Evolutionary conservation across 208 protist species (phyloP).

Genomic region (Kentomonas sorsogonicus): DNA sequence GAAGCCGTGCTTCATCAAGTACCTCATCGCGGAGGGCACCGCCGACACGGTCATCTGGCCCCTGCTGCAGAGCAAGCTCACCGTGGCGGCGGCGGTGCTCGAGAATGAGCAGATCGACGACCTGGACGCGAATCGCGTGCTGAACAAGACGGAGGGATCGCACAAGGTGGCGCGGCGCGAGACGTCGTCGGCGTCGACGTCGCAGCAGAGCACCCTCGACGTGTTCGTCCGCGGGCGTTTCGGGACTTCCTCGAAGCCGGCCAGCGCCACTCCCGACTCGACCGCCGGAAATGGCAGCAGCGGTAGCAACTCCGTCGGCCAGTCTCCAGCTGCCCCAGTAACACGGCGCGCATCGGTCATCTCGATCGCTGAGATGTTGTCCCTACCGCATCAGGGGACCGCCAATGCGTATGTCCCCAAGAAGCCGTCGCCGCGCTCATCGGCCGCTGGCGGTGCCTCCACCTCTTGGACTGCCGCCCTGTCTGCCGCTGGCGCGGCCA

Average conservation of each 20-base stretch:
- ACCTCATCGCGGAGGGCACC: slow-evolving; percentile 90
- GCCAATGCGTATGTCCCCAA: too few species aligned
- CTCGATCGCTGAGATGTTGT: too few species aligned
- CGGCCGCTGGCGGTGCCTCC: too few species aligned
- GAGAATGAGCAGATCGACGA: too few species aligned
- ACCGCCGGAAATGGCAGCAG: not conserved
- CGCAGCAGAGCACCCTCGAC: slow-evolving; percentile 45
- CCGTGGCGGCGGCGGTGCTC: slow-evolving; percentile 73
- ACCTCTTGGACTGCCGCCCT: too few species aligned
- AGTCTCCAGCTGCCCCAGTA: not conserved
- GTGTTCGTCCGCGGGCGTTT: slow-evolving; percentile 39
- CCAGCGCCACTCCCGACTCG: not conserved
- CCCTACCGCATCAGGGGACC: too few species aligned
- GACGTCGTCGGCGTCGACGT: slow-evolving; percentile 11
- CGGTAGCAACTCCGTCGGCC: not conserved
- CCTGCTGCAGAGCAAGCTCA: slow-evolving; percentile 81
- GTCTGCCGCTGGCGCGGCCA: too few species aligned
- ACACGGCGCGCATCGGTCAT: too few species aligned
- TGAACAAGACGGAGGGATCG: slow-evolving; percentile 30
- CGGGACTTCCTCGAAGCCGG: slow-evolving; percentile 16
- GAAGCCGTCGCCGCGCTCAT: too few species aligned
- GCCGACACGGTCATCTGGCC: slow-evolving; percentile 90
- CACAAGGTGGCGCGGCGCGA: slow-evolving; percentile 43
- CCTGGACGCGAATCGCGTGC: slow-evolving; percentile 20
- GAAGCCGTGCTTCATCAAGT: slow-evolving; percentile 87